Evolutionary conservation across 306 rosid species (phyloP), one percentile per base, ranked within the genome.

Genomic region (peach (Prunus persica)): DNA sequence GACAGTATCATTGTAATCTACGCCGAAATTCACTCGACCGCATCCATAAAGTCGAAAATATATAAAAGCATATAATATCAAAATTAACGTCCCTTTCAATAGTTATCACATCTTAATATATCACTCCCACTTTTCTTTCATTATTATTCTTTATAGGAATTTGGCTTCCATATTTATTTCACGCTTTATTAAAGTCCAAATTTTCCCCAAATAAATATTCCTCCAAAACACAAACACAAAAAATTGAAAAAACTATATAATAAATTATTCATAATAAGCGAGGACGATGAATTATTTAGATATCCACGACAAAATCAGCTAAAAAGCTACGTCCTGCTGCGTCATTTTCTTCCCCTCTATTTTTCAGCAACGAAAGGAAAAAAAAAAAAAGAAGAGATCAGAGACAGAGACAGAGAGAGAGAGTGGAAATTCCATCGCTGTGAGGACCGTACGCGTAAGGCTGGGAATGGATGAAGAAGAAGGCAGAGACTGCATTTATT

Each of bases 401-500:
- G 57, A 62, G 55, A 65, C 49, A 32, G 19, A 28, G 32, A 28
- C 75, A 65, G 15, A 55, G 32, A 25, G 57, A 79, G 72, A 79
- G 76, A 74, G 78, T 55, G 81, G 73, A 74, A 34, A 66, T 71
- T 67, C 55, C 55, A 12, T 43, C 61, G 8, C 32, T 30, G 24
- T 22, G 9, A 55, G 11, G 25, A 52, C 76, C 50, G 64, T 56
- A 65, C 52, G 82, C 68, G 61, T 60, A 38, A 32, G 51, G 77
- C 64, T 20, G 75, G 69, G 70, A 73, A 74, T 64, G 75, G 71
- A 79, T 43, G 82, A 82, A 60, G 84, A 72, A 32, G 65, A 67
- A 71, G 76, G 77, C 62, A 64, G 79, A 43, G 73, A 67, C 60
- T 75, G 80, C 81, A 68, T 83, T 80, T 41, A 80, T 74, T 76